These are phyloP conservation scores for Sphaerulina musiva DNA, from an alignment of 2,329 filamentous ascomycete genomes.

Conservation along the genomic window DNA sequence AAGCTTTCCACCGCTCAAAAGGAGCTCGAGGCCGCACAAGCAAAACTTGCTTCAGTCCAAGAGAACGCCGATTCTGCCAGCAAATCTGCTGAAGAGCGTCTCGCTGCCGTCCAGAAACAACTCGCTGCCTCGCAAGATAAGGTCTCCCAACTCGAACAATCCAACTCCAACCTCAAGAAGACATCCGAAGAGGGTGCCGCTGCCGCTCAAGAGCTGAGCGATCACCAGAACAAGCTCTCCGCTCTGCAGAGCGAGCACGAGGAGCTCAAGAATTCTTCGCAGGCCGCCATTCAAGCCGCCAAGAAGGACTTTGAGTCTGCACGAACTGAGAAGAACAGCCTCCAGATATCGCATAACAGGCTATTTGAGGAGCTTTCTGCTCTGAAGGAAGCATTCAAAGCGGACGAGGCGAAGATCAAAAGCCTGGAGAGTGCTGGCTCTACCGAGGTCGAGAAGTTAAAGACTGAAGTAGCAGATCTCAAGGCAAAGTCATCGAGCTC, in stretches of 20 bases:
- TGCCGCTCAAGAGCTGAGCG: conserved; percentile 14
- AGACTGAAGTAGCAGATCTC: conserved; percentile 19
- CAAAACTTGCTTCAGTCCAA: conserved; percentile 14
- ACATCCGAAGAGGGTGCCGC: conserved; percentile 15
- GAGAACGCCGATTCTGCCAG: conserved; percentile 8
- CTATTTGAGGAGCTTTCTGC: conserved; percentile 21
- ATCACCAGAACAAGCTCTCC: conserved; percentile 14
- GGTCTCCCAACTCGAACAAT: conserved; percentile 15
- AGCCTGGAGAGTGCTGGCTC: conserved; percentile 8
- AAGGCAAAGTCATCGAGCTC: conserved; percentile 13
- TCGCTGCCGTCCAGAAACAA: conserved; percentile 14
- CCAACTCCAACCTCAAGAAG: conserved; percentile 17
- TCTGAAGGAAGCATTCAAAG: conserved; percentile 12
- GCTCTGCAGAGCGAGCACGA: conserved; percentile 18
- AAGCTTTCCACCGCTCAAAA: conserved; percentile 13
- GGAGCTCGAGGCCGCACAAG: conserved; percentile 17
- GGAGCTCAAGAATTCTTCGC: conserved; percentile 18
- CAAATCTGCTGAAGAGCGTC: conserved; percentile 10
- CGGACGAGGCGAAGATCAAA: conserved; percentile 15
- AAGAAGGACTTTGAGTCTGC: conserved; percentile 19
- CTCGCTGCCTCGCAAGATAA: conserved; percentile 16
- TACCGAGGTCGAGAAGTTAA: conserved; percentile 12
- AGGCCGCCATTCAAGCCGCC: conserved; percentile 13
- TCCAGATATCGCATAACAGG: conserved; percentile 23
- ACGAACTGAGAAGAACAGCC: conserved; percentile 18